phyloP scores from a whole-genome alignment of 345 rosid genomes.

The Murraya koenigii region DNA sequence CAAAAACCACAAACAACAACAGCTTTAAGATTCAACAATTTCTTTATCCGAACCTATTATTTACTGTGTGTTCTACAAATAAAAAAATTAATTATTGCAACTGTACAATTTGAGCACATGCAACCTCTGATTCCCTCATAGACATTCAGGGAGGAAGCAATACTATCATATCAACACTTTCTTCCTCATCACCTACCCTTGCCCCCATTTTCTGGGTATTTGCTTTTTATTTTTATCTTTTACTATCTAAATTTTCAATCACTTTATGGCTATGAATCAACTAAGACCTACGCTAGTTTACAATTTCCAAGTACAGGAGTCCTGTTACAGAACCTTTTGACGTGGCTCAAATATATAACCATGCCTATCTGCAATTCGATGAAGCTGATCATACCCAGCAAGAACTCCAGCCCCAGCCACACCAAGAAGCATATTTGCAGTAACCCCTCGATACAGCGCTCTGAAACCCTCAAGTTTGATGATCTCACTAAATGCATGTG shows the following conservation, averaged over 20 bases:
- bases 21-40: neutral
- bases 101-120: conserved; percentile 1
- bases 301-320: conserved; percentile 8
- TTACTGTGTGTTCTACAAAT: neutral
- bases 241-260: neutral
- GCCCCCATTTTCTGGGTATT: neutral
- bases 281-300: neutral
- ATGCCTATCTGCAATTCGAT: conserved; percentile 49
- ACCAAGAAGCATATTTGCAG: conserved; percentile 96
- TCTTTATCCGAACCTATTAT: neutral
- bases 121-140: neutral
- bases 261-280: neutral
- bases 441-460: conserved; percentile 72
- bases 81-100: neutral
- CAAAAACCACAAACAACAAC: neutral
- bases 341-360: conserved; percentile 36
- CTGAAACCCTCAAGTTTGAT: conserved; percentile 58
- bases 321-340: conserved; percentile 33
- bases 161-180: neutral
- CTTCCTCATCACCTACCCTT: neutral
- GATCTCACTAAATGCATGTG: conserved; percentile 73
- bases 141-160: neutral
- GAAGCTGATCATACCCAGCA: conserved; percentile 89
- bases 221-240: neutral
- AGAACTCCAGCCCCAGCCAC: conserved; percentile 95